Evolutionary conservation across 768 basidiomycete species (phyloP), one percentile per base, ranked within the genome.

Genomic region (Kwoniella mangroviensis): DNA sequence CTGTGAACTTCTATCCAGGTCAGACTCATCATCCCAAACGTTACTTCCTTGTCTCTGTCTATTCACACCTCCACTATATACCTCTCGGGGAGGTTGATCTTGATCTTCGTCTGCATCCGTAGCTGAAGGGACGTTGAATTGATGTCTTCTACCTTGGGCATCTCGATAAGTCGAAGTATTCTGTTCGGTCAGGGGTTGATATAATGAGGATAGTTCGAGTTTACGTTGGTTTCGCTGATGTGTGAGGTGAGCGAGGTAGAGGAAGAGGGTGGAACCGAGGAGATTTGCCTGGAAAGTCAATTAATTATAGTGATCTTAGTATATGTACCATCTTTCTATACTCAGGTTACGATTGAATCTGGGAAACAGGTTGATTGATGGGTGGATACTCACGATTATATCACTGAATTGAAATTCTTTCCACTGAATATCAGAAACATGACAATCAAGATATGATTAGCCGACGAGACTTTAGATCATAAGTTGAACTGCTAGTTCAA

Each of bases 391-490:
- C 40, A 78, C 80, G 3, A 76, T 43, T 49, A 83, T 74, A 64
- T 83, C 82, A 28, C 79, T 75, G 52, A 73, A 75, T 59, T 83
- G 76, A 62, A 83, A 83, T 24, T 70, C 72, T 61, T 81, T 83
- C 79, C 79, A 83, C 82, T 83, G 58, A 49, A 13, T 2, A 28
- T 21, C 61, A 19, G 17, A n/a, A 65, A 28, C 13, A 21, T 7
- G 15, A 57, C 5, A 57, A 22, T 54, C 4, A 34, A 34, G 34
- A 34, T 34, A 34, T 34, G 34, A 34, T 34, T 5, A 34, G 34
- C 34, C 34, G 34, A 34, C 4, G 34, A 34, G 4, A 34, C 34
- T 34, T 34, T 17, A 19, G 7, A 51, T 15, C 15, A 51, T 51
- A 13, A 17, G 21, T 21, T 51, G 24, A 55, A 24, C n/a, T 55